phyloP scores from a whole-genome alignment of 345 rosid genomes.

The Citrus glauca region DNA sequence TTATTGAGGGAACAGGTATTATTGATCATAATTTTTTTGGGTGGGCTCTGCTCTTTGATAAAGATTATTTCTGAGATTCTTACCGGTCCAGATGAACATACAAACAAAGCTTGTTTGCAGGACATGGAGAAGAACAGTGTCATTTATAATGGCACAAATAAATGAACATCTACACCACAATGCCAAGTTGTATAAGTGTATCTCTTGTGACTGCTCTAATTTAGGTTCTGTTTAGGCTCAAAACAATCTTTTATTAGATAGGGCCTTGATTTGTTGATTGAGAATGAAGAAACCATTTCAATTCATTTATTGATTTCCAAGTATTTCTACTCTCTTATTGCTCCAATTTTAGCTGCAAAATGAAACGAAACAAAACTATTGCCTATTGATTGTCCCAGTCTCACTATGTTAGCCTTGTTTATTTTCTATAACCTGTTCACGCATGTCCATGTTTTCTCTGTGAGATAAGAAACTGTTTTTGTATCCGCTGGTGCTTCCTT shows the following conservation, averaged over 20 bases:
- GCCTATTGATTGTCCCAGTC: background rate
- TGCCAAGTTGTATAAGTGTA: background rate
- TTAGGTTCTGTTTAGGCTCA: background rate
- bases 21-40: constrained; percentile 96
- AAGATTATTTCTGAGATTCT: constrained; percentile 69
- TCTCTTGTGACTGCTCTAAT: background rate
- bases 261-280: background rate
- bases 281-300: background rate
- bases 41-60: constrained; percentile 88
- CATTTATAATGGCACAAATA: constrained; percentile 9
- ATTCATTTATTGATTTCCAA: background rate
- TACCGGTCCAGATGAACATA: constrained; percentile 37
- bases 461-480: background rate
- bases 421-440: background rate
- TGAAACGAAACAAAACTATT: background rate
- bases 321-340: background rate
- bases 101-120: constrained; percentile 13
- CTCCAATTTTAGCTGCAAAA: background rate
- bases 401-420: background rate
- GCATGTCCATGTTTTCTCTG: background rate
- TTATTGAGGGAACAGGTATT: constrained; percentile 69
- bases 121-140: constrained; percentile 21
- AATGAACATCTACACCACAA: background rate
- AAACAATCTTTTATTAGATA: too few species aligned
- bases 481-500: background rate